Conservation (phyloP, 2,329 filamentous ascomycete genomes). For the Pseudocercospora fuligena region DNA sequence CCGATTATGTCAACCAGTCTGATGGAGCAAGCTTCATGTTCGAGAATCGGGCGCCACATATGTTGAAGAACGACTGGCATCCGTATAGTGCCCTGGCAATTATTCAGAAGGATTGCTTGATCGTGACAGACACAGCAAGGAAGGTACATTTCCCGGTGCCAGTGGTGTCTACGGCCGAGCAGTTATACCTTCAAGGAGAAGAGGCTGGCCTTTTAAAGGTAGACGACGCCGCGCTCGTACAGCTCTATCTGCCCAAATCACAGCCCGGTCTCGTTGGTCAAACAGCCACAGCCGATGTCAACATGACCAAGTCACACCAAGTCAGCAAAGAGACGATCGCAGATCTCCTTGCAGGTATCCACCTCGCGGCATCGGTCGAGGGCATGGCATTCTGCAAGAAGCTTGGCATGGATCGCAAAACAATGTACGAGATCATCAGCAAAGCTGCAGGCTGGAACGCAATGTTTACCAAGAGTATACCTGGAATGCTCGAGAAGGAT, state of each 20-base stretch:
- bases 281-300: conserved; percentile 43
- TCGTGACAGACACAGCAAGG: conserved; percentile 70
- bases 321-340: conserved; percentile 43
- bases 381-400: conserved; percentile 54
- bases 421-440: conserved; percentile 53
- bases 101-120: conserved; percentile 58
- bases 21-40: conserved; percentile 59
- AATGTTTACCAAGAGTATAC: conserved; percentile 48
- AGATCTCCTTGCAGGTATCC: conserved; percentile 52
- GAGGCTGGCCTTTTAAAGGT: conserved; percentile 61
- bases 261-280: conserved; percentile 41
- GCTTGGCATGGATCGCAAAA: conserved; percentile 50
- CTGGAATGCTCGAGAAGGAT: conserved; percentile 43
- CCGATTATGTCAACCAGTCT: conserved; percentile 52
- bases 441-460: conserved; percentile 54
- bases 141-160: conserved; percentile 63
- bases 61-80: conserved; percentile 57
- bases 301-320: conserved; percentile 43
- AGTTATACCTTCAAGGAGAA: conserved; percentile 65
- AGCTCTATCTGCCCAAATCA: conserved; percentile 52
- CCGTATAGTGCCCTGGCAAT: conserved; percentile 50
- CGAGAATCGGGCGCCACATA: conserved; percentile 58
- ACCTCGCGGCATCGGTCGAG: conserved; percentile 56
- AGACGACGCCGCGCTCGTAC: conserved; percentile 62
- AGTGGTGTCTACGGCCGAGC: conserved; percentile 67